Evolutionary conservation across 1,139 yeast genomes (phyloP).

Genomic region (Yamadazyma triangularis): DNA sequence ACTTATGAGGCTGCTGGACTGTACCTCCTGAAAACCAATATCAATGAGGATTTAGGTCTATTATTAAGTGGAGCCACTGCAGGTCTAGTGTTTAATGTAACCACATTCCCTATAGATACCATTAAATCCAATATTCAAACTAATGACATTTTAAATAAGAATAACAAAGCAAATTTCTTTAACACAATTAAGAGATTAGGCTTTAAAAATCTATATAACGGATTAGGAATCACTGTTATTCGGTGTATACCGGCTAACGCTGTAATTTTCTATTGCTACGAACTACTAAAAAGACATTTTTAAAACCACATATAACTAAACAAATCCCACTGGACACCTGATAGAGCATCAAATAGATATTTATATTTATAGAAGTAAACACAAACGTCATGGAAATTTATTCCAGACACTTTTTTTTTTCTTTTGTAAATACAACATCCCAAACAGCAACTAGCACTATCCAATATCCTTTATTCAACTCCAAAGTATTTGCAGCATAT

Average conservation of each 20-base stretch:
- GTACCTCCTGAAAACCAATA: constrained; percentile 26
- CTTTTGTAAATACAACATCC: background rate
- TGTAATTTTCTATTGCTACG: constrained; percentile 75
- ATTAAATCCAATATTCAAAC: constrained; percentile 88
- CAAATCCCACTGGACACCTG: no score
- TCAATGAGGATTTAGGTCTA: constrained; percentile 31
- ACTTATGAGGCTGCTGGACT: constrained; percentile 62
- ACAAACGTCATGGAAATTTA: no score
- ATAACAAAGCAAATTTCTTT: constrained; percentile 23
- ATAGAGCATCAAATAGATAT: no score
- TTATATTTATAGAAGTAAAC: no score
- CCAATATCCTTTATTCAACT: no score
- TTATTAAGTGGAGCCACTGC: constrained; percentile 81
- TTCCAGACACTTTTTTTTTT: background rate
- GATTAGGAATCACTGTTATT: constrained; percentile 75
- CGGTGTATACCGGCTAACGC: constrained; percentile 93
- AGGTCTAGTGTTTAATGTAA: constrained; percentile 74
- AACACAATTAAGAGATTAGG: constrained; percentile 33
- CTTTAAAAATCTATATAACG: constrained; percentile 68
- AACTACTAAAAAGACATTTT: constrained; percentile 48
- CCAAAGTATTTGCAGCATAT: no score
- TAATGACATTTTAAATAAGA: constrained; percentile 22
- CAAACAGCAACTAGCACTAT: no score
- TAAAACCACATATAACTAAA: constrained; percentile 6
- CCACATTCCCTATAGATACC: constrained; percentile 87